Evolutionary conservation across 441 rosid species (phyloP).

Genomic region (Populus hybrid): DNA sequence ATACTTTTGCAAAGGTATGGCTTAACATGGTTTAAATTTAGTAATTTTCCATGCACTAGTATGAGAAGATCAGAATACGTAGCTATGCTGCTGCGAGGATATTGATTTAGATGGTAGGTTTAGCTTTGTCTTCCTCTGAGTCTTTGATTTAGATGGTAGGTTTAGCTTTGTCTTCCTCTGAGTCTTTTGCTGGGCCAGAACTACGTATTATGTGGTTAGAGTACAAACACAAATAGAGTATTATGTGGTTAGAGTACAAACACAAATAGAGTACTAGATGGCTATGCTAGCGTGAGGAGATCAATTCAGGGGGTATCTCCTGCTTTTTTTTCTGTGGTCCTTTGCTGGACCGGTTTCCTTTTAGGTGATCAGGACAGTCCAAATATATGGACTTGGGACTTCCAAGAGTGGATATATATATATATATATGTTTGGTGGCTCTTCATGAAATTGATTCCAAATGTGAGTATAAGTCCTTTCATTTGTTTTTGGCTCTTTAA

Average conservation of each 20-base stretch:
- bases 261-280: not conserved
- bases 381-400: not conserved
- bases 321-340: not conserved
- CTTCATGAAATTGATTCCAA: not conserved
- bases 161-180: not conserved
- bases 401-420: not conserved
- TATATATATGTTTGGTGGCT: not conserved
- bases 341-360: not conserved
- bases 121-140: not conserved
- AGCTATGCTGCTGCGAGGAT: not conserved
- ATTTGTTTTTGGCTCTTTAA: not conserved
- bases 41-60: not conserved
- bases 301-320: not conserved
- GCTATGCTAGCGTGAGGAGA: not conserved
- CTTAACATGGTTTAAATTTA: not conserved
- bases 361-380: not conserved
- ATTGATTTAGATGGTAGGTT: not conserved
- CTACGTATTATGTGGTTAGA: not conserved
- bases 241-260: not conserved
- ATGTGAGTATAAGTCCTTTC: not conserved
- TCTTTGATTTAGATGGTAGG: not conserved
- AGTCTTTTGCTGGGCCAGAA: not conserved
- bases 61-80: not conserved
- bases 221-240: not conserved
- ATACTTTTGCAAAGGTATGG: slow-evolving; percentile 90